Percentiles rank a stretch among this genome's conserved stretches.
Conservation (phyloP, 257 asterid species). For the Eucommia ulmoides region DNA sequence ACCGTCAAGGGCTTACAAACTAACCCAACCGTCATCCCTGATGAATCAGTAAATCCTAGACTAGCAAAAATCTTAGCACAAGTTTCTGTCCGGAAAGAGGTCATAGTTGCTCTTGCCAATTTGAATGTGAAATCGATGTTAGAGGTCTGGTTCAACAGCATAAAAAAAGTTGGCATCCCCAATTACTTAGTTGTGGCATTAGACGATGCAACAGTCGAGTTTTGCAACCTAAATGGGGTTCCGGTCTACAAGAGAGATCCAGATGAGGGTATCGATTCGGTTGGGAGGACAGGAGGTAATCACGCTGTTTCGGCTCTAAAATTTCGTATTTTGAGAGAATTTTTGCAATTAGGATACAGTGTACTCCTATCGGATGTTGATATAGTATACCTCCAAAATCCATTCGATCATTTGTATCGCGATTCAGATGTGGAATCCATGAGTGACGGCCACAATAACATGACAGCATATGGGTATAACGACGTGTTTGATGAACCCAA, state of each 20-base stretch:
- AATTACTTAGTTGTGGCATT: constrained; percentile 20
- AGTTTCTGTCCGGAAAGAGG: constrained; percentile 18
- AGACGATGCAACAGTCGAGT: constrained; percentile 8
- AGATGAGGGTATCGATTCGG: background rate
- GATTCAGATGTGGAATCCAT: background rate
- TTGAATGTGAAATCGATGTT: constrained; percentile 20
- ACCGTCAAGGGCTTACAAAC: constrained; percentile 21
- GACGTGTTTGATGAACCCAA: background rate
- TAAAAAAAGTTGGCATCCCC: constrained; percentile 15
- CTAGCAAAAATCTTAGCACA: constrained; percentile 17
- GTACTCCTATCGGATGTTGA: background rate
- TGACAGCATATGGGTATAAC: background rate
- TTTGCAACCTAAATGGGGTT: background rate
- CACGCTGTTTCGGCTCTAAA: background rate
- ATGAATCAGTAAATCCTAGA: constrained; percentile 20
- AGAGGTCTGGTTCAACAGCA: constrained; percentile 19
- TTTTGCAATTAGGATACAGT: background rate
- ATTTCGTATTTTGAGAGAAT: background rate
- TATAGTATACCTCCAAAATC: background rate
- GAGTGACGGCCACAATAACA: background rate
- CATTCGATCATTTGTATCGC: background rate
- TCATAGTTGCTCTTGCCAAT: constrained; percentile 23
- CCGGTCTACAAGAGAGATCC: background rate
- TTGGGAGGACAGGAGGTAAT: background rate
- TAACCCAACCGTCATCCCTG: constrained; percentile 16